A percentile compares a stretch with the other conserved stretches of the same genome.
Conservation (phyloP, 495 filamentous ascomycete species). For the Neurospora hispaniola region DNA sequence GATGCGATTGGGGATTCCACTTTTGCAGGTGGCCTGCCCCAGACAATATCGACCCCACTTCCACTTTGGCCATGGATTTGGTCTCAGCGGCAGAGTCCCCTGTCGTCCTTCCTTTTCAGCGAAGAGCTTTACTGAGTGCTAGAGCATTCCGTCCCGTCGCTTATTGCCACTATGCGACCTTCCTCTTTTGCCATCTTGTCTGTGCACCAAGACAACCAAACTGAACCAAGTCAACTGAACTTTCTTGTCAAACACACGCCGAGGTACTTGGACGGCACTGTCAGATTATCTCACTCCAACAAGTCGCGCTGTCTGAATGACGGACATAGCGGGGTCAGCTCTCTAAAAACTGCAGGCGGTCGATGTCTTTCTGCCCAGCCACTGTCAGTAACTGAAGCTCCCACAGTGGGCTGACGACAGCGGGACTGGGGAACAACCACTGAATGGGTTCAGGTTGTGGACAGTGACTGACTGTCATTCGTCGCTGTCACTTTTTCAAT, state of each 20-base stretch:
- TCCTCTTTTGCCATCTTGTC: background rate
- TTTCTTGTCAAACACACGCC: background rate
- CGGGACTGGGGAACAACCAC: background rate
- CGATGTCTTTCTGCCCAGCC: slow-evolving; percentile 7
- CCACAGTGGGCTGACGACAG: background rate
- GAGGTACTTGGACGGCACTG: slow-evolving; percentile 2
- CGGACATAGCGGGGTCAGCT: slow-evolving; percentile 6
- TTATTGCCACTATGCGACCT: background rate
- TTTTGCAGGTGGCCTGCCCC: background rate
- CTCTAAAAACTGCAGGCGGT: slow-evolving; percentile 24
- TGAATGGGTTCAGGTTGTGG: background rate
- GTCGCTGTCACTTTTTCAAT: background rate
- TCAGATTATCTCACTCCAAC: slow-evolving; percentile 6
- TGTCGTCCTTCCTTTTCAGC: background rate
- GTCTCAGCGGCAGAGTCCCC: background rate
- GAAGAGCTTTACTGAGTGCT: background rate
- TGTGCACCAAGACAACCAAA: no score
- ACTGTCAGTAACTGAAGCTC: background rate
- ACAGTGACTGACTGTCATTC: background rate
- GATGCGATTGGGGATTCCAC: background rate
- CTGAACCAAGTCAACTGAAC: no score
- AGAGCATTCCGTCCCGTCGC: background rate
- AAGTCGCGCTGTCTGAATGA: background rate
- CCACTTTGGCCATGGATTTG: background rate
- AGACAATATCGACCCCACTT: background rate